Evolutionary conservation across 352 stramenopile species (phyloP).

Genomic region (Globisporangium alternatum): DNA sequence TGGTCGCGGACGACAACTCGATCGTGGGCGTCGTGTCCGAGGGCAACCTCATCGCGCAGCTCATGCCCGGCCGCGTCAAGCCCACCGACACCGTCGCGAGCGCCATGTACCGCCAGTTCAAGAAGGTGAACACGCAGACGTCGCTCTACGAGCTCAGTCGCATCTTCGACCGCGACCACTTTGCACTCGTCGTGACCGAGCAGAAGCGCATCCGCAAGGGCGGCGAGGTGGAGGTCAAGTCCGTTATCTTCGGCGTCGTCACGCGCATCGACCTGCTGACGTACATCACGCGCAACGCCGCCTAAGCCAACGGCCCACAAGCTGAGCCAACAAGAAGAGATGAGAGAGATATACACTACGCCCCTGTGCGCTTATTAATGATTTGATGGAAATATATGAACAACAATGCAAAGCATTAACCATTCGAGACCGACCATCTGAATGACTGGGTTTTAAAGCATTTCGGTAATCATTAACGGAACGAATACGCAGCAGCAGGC

Average conservation of each 20-base stretch:
- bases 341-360: conserved; percentile 13
- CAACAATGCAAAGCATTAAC: conserved; percentile 20
- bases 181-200: conserved; percentile 84
- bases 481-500: neutral
- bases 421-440: conserved; percentile 1
- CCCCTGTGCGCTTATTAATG: conserved; percentile 13
- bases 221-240: conserved; percentile 55
- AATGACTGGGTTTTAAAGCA: neutral
- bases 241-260: conserved; percentile 87
- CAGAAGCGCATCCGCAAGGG: conserved; percentile 26
- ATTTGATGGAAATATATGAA: conserved; percentile 20
- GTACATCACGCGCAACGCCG: conserved; percentile 78
- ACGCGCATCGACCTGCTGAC: conserved; percentile 96
- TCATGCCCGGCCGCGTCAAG: conserved; percentile 84
- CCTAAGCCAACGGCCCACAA: neutral
- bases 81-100: conserved; percentile 78
- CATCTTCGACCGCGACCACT: conserved; percentile 96
- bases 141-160: conserved; percentile 87
- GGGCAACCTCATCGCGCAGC: conserved; percentile 91
- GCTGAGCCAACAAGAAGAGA: neutral
- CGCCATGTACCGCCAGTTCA: conserved; percentile 95
- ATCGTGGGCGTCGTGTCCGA: conserved; percentile 94
- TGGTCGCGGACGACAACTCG: conserved; percentile 65
- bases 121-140: conserved; percentile 85
- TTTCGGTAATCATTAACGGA: neutral